Base-by-base conservation (phyloP, 352 stramenopile species). In the Plasmopara muralis region DNA sequence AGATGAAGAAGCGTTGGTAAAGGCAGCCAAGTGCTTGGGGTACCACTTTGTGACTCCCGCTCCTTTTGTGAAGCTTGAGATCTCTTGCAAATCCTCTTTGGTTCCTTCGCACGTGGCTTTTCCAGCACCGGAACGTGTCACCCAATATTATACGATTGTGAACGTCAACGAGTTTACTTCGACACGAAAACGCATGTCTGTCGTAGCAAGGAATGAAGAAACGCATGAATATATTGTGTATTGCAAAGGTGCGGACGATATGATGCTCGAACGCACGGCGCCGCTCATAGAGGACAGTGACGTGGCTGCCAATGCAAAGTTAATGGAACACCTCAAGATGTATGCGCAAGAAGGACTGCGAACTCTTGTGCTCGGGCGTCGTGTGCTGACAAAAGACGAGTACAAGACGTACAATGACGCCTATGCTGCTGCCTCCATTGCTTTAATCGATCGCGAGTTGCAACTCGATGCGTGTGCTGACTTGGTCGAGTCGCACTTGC, bases 101-200 rank as follows among this genome's bases (percentile, higher is more conserved):
- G 50, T 65, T 7, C 60, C 55, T 15, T 47, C 42, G 15, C 30
- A 47, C 0, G 30, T 34, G 9, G 9, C 55, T 48, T 66, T 37
- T 10, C 47, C 47, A 18, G 13, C 10, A 30, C 39, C 52, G 35
- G 43, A 41, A 18, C 44, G 55, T 5, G 58, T 49, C 6, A 62
- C 43, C 4, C 58, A 71, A 35, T 50, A 25, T 29, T 86, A 75
- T 50, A 79, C 65, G 28, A 74, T 90, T n/a, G 53, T 92, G 18
- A 85, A 89, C 57, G 72, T 92, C 20, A 85, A 85, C 50, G 81
- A 92, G 66, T 92, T 92, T 64, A 89, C 85, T 50, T 97, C 87
- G 39, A 79, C 96, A 20, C 73, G 97, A n/a, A 99, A 99, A 65
- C 76, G 97, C 45, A 99, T 99, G 96, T 98, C 91, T 10, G 87